Evolutionary conservation across 768 basidiomycete species (phyloP), one percentile per base, ranked within the genome.

Genomic region (Lentinula edodes): DNA sequence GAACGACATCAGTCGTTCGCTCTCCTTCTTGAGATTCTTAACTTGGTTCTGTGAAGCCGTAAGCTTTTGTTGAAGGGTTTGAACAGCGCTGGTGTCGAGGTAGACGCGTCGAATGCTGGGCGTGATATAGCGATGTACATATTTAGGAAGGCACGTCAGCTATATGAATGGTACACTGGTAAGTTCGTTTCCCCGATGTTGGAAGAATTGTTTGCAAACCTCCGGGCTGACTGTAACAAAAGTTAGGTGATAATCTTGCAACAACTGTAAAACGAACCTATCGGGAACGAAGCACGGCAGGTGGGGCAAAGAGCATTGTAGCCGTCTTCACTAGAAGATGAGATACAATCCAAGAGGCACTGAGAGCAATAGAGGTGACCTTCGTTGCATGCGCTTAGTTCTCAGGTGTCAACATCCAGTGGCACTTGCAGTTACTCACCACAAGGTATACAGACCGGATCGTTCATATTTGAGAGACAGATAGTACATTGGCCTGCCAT

Each of bases 301-400:
- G 81, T 78, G 0, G 87, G 87, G 65, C 87, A 89, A 59, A 77
- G 63, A n/a, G 82, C 74, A 56, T 73, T 75, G 59, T 74, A 67
- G 1, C 68, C 70, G 43, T 73, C 70, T 39, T 59, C 48, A 54
- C 72, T 71, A 10, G 66, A 65, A 9, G 74, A 72, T 0, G 69
- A 65, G n/a, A 78, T 75, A 54, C 78, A 70, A 51, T 70, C 72
- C 3, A 73, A 71, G n/a, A 89, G 75, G 63, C 87, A 89, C 15
- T 74, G 72, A 61, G 78, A 78, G 70, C 87, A 89, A 68, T 84
- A 85, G 13, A 89, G 73, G 64, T 89, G 87, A 18, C 87, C 87
- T 89, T 46, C 34, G 38, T 5, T 20, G 23, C 28, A 28, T 28
- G 28, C 3, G 16, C 32, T 58, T 42, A 42, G 16, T 38, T 18